Base-by-base conservation (phyloP, 306 rosid genomes). In the Boehmeria nivea region DNA sequence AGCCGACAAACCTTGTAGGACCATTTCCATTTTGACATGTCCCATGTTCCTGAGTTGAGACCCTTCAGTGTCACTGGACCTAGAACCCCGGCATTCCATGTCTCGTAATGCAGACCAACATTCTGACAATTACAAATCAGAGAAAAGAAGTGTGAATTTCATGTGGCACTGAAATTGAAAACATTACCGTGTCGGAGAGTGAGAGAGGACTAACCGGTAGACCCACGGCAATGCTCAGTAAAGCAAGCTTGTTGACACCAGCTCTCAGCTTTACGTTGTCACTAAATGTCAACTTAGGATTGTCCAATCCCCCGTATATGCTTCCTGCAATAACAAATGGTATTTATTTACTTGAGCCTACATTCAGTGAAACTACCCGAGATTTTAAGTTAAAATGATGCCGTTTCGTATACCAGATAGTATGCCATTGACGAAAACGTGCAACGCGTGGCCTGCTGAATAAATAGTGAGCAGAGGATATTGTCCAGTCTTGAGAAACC, bases 361-460 rank as follows among this genome's bases (percentile, higher is more conserved):
- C 46, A 37, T 19, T 54, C 19, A 3, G n/a, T 15, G 25, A 8
- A 16, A 54, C 21, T 0, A 33, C 59, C 19, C 2, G 15, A 31
- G 21, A 33, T 53, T 33, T 31, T 9, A 33, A 19, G 19, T 31
- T 0, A 54, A 49, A 36, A 28, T 16, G 33, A 31, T 43, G 48
- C 49, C 28, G 22, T 52, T 72, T 65, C 42, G 45, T 57, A 26
- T 66, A 93, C 99, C 99, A 76, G 95, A 58, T 63, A 80, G 89
- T 66, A 80, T 86, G 34, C 96, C 95, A 59, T 93, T 85, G 66
- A 84, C 67, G 77, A 93, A 87, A 69, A 93, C 96, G 74, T 80
- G 93, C 64, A 93, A 34, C 51, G 78, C 94, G 79, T 93, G 96
- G 53, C 96, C 99, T 51, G 99, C 96, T 43, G 99, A 93, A 72